Base-by-base conservation (phyloP, 108 stramenopile genomes). In the Discostella stelligeroides region DNA sequence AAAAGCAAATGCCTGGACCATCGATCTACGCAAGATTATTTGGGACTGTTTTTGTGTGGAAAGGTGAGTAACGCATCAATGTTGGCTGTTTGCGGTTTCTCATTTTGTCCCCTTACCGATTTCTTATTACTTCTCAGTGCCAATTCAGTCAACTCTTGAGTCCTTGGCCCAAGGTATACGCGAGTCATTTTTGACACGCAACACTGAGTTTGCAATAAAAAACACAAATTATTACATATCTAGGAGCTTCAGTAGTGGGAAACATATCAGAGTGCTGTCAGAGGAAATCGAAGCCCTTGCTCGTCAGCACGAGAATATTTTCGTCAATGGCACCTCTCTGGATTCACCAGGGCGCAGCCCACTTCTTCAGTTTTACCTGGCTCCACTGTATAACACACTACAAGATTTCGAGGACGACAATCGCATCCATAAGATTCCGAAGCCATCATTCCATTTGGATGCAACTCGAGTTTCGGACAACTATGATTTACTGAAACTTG, bases 21-120 rank as follows among this genome's bases (percentile, higher is more conserved):
- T 23, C 24, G 12, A 30, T 66, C 25, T 18, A 51, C 4, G 42
- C 34, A 21, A 48, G 29, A 37, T 34, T 65, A 17, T 65, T 50
- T 65, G 48, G 49, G 18, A 8, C 30, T 14, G 49, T 51, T 45
- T 20, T 51, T 25, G 14, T 51, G 2, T 65, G 63, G 63, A 65
- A 51, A 21, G 61, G 43, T 45, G n/a, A 45, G 43, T 10, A 4
- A 45, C n/a, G 43, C 15, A 9, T 13, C 43, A 3, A 45, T 45
- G 1, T 45, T 45, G 4, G 7, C 5, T 45, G 43, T 45, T 45
- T 13, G 43, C 7, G n/a, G 13, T 45, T n/a, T 45, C 13, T 45
- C 12, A 45, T 10, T 45, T n/a, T 45, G n/a, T n/a, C 12, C 43
- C 5, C 2, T 45, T 4, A 2, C 9, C 43, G 1, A 10, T n/a